A percentile compares a stretch with the other conserved stretches of the same genome.
Conservation (phyloP, 495 filamentous ascomycete species). For the Aspergillus cavernicola region DNA sequence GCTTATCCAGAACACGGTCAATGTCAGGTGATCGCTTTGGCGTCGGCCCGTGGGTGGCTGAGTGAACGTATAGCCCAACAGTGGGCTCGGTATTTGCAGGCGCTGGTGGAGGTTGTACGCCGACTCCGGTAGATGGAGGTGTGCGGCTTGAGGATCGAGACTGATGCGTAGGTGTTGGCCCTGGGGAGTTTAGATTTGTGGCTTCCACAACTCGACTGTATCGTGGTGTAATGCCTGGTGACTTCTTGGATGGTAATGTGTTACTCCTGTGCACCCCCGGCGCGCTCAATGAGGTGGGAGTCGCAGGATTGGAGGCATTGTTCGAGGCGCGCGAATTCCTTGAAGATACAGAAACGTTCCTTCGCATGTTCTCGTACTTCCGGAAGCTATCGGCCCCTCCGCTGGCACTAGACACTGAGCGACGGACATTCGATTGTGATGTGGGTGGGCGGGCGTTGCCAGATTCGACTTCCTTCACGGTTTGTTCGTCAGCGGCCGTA, state of each 20-base stretch:
- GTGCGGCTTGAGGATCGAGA: constrained; percentile 35
- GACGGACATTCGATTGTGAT: constrained; percentile 55
- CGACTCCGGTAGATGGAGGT: constrained; percentile 29
- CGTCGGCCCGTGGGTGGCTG: constrained; percentile 37
- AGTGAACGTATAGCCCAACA: constrained; percentile 28
- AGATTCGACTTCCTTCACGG: constrained; percentile 76
- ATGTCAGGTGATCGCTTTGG: constrained; percentile 2
- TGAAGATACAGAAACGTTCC: constrained; percentile 76
- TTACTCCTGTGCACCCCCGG: constrained; percentile 85
- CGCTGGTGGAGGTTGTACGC: constrained; percentile 11
- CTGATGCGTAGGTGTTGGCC: constrained; percentile 30
- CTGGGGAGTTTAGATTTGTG: constrained; percentile 28
- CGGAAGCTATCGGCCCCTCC: constrained; percentile 80
- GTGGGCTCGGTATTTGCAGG: constrained; percentile 9
- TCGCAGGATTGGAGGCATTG: constrained; percentile 65
- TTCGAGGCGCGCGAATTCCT: constrained; percentile 70
- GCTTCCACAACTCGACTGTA: constrained; percentile 43
- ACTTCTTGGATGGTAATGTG: constrained; percentile 90
- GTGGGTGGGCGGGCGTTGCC: constrained; percentile 55
- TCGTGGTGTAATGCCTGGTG: constrained; percentile 61
- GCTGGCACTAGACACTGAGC: constrained; percentile 84
- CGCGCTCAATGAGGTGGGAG: constrained; percentile 54
- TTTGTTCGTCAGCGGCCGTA: constrained; percentile 82
- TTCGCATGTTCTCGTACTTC: constrained; percentile 65
- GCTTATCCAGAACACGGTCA: constrained; percentile 23